Evolutionary conservation across 345 rosid species (phyloP), one percentile per base, ranked within the genome.

Genomic region (Eucalyptus globulus): DNA sequence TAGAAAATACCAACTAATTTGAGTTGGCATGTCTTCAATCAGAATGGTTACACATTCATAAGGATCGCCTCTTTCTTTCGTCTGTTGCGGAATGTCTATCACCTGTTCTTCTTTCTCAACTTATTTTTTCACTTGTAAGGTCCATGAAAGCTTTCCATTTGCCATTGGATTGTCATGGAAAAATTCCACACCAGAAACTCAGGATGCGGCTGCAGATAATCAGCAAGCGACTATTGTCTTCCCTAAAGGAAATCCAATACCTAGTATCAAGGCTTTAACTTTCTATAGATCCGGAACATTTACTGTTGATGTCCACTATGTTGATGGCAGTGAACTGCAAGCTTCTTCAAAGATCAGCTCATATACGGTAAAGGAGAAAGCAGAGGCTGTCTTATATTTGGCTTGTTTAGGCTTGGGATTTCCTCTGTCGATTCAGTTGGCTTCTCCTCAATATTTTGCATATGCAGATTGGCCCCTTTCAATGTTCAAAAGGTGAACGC

Each of bases 401-500:
- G 49, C 49, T 49, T 53, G 65, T 53, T n/a, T 76, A 24, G 47
- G 85, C 44, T 87, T 54, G 67, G 45, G 11, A 69, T 40, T 29
- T 43, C 47, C 88, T 19, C 8, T 90, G 22, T 54, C 22, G 47
- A 26, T 80, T 37, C 21, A 43, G 87, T 87, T 87, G 45, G 90
- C 88, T 80, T 62, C 90, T 76, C 47, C 17, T 29, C 16, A 88
- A 49, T 40, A 86, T 92, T 91, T 29, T 40, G n/a, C 60, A 40
- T 67, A 37, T 90, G 90, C 93, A 97, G 99, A 94, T 98, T 58
- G 99, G 99, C 88, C 99, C 99, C 88, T 96, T 98, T 93, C 98
- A 96, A 89, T 92, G 95, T 86, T 87, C 94, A 34, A 95, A 94
- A 90, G 93, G 92, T 89, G 98, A 97, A 86, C 91, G 96, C 58